phyloP scores from a whole-genome alignment of 2,329 filamentous ascomycete species.

The Talaromyces albobiverticillius region DNA sequence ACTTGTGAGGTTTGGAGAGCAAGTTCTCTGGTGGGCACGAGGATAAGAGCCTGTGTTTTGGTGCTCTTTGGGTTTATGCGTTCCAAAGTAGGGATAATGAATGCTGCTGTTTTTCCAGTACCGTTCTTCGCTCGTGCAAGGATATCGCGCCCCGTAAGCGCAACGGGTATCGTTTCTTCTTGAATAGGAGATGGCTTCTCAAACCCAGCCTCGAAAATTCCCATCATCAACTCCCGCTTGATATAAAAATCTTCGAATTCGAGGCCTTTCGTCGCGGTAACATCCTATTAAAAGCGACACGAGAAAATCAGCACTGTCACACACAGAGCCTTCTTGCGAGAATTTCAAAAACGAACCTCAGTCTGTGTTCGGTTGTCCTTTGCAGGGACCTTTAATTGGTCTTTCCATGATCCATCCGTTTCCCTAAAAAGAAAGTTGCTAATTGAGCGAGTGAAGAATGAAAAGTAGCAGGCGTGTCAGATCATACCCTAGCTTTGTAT shows the following conservation, averaged over 20 bases:
- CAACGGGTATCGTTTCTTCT: conserved; percentile 98
- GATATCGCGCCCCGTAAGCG: conserved; percentile 90
- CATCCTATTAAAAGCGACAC: conserved; percentile 69
- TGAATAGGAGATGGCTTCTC: conserved; percentile 98
- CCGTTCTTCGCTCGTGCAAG: conserved; percentile 97
- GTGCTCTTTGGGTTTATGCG: conserved; percentile 94
- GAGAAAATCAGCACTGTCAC: conserved; percentile 1
- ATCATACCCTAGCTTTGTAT: conserved; percentile 42
- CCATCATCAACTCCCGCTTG: conserved; percentile 94
- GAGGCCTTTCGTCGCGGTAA: conserved; percentile 93
- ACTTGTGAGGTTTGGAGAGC: conserved; percentile 98
- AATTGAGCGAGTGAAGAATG: conserved; percentile 15
- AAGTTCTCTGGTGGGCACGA: conserved; percentile 94
- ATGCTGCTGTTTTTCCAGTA: conserved; percentile 96
- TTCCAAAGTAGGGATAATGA: conserved; percentile 92
- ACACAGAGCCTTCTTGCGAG: not conserved
- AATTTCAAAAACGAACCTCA: conserved; percentile 35
- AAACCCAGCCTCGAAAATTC: conserved; percentile 98
- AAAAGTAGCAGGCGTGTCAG: conserved; percentile 1
- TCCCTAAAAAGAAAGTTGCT: conserved; percentile 28
- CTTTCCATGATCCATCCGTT: conserved; percentile 43
- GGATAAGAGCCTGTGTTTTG: conserved; percentile 93
- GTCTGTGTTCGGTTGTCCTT: conserved; percentile 51
- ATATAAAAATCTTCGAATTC: conserved; percentile 97
- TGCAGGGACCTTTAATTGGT: conserved; percentile 43